phyloP scores from a whole-genome alignment of 2,329 filamentous ascomycete species.

The Acarospora socialis region DNA sequence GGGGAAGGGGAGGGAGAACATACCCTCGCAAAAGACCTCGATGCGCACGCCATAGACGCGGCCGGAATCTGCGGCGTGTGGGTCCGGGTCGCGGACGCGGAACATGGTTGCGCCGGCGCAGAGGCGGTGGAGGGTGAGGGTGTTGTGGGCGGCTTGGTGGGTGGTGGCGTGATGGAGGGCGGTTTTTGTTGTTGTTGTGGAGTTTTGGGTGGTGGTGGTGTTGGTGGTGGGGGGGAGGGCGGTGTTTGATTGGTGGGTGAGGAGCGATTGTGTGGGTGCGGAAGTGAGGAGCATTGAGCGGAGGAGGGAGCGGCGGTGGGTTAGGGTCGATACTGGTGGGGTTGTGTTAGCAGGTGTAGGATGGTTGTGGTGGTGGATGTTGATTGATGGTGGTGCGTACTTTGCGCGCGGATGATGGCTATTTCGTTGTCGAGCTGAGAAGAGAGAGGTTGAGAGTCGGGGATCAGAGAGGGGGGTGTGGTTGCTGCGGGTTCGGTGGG shows the following conservation, averaged over 20 bases:
- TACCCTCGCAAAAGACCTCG: slow-evolving; percentile 4
- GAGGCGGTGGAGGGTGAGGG: background rate
- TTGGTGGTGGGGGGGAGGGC: background rate
- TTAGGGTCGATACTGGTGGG: slow-evolving; percentile 6
- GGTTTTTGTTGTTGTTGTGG: background rate
- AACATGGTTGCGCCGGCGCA: background rate
- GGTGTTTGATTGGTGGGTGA: background rate
- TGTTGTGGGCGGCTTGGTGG: background rate
- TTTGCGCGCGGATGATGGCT: slow-evolving; percentile 26
- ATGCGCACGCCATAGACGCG: background rate
- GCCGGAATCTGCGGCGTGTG: background rate
- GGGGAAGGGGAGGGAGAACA: too few relatives aligned
- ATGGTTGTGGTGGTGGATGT: background rate
- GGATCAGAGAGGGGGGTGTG: background rate
- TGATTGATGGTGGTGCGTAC: slow-evolving; percentile 19
- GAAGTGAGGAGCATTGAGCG: background rate
- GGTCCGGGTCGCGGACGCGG: background rate
- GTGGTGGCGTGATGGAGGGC: background rate
- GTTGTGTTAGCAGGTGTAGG: background rate
- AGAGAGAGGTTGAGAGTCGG: background rate
- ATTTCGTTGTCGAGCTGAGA: slow-evolving; percentile 28
- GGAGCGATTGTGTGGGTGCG: background rate
- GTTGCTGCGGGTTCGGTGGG: too few relatives aligned
- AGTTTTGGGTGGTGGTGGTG: too few relatives aligned
- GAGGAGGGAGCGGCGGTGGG: slow-evolving; percentile 21